Evolutionary conservation across 352 stramenopile species (phyloP), one percentile per base, ranked within the genome.

Genomic region (Phytophthora meadii): DNA sequence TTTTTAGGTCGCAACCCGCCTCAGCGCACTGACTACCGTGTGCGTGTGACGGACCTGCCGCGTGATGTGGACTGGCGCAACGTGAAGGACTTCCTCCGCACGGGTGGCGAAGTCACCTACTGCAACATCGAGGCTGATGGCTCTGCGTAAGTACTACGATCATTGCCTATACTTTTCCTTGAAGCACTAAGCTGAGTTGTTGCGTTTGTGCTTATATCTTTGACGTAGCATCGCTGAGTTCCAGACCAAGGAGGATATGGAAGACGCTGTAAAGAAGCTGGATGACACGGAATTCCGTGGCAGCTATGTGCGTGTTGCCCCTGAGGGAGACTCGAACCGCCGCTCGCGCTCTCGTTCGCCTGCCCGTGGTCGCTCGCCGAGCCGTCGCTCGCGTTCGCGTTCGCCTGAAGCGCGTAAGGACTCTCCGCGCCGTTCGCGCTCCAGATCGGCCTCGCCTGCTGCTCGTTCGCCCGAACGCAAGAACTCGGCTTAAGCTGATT

Each of bases 241-340:
- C 68, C 67, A 84, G 70, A 84, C 79, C 8, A 86, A 87, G 66
- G 81, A 92, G 5, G 88, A 95, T 47, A 89, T 95, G 81, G 84
- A 95, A 8, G 88, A 93, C 54, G 88, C 84, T 6, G 77, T 95
- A 30, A 82, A 84, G 54, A 95, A 95, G 74, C 77, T 95, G 24
- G 86, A 95, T 56, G 88, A 95, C 80, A 95, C 88, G 37, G 88
- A 95, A 45, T 95, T 95, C 76, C 85, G 85, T 53, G 87, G 87
- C 61, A 90, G 81, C 66, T 93, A 91, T 64, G 84, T 95, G 28
- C 85, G 87, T 40, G 80, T 95, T 52, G 76, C 79, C 6, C 61
- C 82, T 14, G 80, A 87, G 51, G 70, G 61, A 22, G 69, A 72
- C 50, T 70, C 56, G n/a, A 59, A 58, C 50, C 64, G 56, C 15